These are phyloP conservation scores for Lecanicillium sp. DNA, from an alignment of 2,329 filamentous ascomycete species.

Conservation along the genomic window DNA sequence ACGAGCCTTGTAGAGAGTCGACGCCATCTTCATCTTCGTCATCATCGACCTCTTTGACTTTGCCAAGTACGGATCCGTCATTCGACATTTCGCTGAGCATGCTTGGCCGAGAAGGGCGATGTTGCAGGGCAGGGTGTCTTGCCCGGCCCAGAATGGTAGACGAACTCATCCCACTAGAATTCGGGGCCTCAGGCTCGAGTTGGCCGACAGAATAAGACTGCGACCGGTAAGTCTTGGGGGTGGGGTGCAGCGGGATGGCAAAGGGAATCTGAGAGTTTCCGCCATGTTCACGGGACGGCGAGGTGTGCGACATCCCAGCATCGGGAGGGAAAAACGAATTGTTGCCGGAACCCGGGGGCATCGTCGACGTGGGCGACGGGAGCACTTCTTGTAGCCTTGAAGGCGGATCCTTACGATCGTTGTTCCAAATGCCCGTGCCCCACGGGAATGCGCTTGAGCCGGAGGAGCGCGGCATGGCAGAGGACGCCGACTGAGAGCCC, in stretches of 20 bases:
- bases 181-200: slow-evolving; percentile 58
- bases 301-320: slow-evolving; percentile 36
- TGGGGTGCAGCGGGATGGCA: slow-evolving; percentile 79
- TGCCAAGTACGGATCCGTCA: slow-evolving; percentile 54
- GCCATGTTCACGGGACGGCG: slow-evolving; percentile 44
- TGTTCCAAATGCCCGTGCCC: slow-evolving; percentile 79
- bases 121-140: slow-evolving; percentile 63
- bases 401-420: slow-evolving; percentile 69
- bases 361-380: slow-evolving; percentile 63
- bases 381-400: slow-evolving; percentile 67
- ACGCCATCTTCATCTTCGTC: slow-evolving; percentile 53
- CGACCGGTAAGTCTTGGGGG: slow-evolving; percentile 86
- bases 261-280: slow-evolving; percentile 69
- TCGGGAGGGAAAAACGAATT: slow-evolving; percentile 44
- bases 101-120: slow-evolving; percentile 72
- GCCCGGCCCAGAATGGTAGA: slow-evolving; percentile 45
- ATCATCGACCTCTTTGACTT: slow-evolving; percentile 63
- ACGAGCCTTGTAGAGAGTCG: slow-evolving; percentile 38
- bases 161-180: slow-evolving; percentile 32
- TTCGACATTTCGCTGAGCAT: slow-evolving; percentile 67
- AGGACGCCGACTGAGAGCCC: slow-evolving; percentile 44
- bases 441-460: slow-evolving; percentile 53
- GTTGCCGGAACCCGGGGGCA: slow-evolving; percentile 34
- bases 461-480: slow-evolving; percentile 40
- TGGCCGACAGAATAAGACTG: slow-evolving; percentile 96